A percentile compares a stretch with the other conserved stretches of the same genome.
Conservation (phyloP, 2,329 filamentous ascomycete species). For the Trichoderma gracile region DNA sequence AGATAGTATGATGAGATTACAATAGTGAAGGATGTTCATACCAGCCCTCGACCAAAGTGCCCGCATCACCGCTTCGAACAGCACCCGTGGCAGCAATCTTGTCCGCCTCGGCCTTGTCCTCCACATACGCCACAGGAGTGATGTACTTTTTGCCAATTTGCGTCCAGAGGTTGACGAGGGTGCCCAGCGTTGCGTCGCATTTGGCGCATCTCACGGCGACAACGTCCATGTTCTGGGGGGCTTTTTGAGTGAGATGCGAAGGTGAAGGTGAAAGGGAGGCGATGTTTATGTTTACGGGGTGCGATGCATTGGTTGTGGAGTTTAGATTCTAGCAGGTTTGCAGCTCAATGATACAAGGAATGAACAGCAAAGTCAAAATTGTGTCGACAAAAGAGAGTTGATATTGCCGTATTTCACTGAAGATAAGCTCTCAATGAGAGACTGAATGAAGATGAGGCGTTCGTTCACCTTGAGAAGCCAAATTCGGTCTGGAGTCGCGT, state of each 20-base stretch:
- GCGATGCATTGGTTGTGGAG: background rate
- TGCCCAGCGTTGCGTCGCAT: constrained; percentile 37
- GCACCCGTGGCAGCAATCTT: constrained; percentile 30
- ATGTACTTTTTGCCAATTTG: constrained; percentile 45
- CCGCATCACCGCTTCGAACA: constrained; percentile 36
- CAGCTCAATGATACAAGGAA: background rate
- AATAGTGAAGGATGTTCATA: background rate
- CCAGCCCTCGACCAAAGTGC: constrained; percentile 38
- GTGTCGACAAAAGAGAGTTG: background rate
- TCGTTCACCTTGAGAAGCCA: background rate
- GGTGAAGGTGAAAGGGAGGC: background rate
- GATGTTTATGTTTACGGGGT: background rate
- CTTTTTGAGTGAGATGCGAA: background rate
- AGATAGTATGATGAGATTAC: background rate
- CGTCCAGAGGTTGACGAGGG: constrained; percentile 43
- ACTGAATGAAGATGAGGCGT: background rate
- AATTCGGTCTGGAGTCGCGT: background rate
- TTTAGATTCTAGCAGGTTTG: background rate
- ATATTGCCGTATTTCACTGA: background rate
- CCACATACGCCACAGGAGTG: constrained; percentile 38
- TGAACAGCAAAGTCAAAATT: background rate
- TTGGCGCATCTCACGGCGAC: constrained; percentile 41
- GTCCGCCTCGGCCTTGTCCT: constrained; percentile 18
- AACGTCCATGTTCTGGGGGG: constrained; percentile 36
- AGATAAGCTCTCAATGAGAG: background rate